These are phyloP conservation scores for Grifola frondosa DNA, from an alignment of 1,284 basidiomycete genomes.

Conservation along the genomic window DNA sequence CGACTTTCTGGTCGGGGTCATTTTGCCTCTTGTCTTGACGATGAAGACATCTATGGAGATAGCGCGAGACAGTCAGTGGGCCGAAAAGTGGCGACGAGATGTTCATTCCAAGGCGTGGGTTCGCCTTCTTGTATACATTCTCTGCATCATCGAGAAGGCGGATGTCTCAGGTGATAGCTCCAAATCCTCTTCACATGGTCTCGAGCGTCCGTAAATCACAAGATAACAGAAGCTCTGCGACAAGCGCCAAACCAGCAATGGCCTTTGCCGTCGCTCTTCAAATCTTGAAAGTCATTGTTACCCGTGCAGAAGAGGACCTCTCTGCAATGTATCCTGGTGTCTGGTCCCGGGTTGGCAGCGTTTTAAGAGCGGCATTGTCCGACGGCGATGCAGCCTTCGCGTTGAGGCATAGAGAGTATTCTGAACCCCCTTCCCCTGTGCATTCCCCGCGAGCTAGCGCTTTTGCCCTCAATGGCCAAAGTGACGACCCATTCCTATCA, in stretches of 20 bases:
- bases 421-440: slow-evolving; percentile 45
- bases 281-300: slow-evolving; percentile 65
- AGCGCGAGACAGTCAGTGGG: slow-evolving; percentile 40
- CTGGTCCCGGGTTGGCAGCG: slow-evolving; percentile 58
- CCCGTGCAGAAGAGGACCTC: slow-evolving; percentile 65
- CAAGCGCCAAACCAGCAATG: slow-evolving; percentile 39
- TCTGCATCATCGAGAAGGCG: slow-evolving; percentile 45
- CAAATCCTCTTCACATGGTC: slow-evolving; percentile 18
- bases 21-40: slow-evolving; percentile 61
- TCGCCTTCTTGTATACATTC: slow-evolving; percentile 59
- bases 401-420: slow-evolving; percentile 33
- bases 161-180: slow-evolving; percentile 15
- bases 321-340: slow-evolving; percentile 51
- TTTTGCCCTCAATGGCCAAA: slow-evolving; percentile 19
- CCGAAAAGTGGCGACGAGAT: slow-evolving; percentile 45
- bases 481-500: slow-evolving; percentile 27
- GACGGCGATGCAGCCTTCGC: slow-evolving; percentile 63
- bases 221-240: slow-evolving; percentile 33
- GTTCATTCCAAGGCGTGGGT: slow-evolving; percentile 58
- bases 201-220: slow-evolving; percentile 46
- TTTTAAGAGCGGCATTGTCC: slow-evolving; percentile 48
- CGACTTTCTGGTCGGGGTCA: slow-evolving; percentile 55
- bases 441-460: slow-evolving; percentile 41
- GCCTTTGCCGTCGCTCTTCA: slow-evolving; percentile 60
- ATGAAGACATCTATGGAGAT: slow-evolving; percentile 54